Conservation (phyloP, 768 basidiomycete species). For the Lactarius indigo region DNA sequence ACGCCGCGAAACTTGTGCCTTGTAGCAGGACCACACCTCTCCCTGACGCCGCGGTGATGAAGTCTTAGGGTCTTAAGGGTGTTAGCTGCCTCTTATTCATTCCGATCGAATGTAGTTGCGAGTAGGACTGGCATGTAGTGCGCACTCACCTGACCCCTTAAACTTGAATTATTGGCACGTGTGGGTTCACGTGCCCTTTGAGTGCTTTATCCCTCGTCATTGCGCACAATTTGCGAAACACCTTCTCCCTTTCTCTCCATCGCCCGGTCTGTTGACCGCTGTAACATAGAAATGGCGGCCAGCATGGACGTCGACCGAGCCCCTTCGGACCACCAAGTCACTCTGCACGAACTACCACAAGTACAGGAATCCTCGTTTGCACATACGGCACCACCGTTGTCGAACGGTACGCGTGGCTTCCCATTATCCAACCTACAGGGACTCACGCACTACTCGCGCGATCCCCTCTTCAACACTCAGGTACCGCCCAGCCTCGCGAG, state of each 20-base stretch:
- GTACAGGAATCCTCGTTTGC: conserved; percentile 4
- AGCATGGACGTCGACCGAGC: conserved; percentile 25
- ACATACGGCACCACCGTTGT: conserved; percentile 1
- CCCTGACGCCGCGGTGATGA: conserved; percentile 42
- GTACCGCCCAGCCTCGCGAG: conserved; percentile 39
- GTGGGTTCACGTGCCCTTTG: conserved; percentile 7
- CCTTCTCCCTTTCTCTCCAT: neutral
- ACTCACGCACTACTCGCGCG: neutral
- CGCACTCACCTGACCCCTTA: neutral
- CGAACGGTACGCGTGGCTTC: conserved; percentile 12
- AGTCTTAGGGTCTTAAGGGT: neutral
- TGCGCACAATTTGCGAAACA: neutral
- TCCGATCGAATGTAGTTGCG: conserved; percentile 2
- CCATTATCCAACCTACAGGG: neutral
- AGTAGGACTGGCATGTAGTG: neutral
- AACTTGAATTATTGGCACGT: conserved; percentile 4
- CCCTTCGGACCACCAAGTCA: neutral
- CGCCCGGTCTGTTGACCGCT: conserved; percentile 1
- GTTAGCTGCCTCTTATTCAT: conserved; percentile 6
- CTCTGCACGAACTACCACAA: conserved; percentile 13
- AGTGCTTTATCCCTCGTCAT: neutral
- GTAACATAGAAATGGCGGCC: conserved; percentile 15
- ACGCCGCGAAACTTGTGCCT: conserved; percentile 93
- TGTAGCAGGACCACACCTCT: conserved; percentile 71
- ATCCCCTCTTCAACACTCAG: neutral